A percentile compares a stretch with the other conserved stretches of the same genome.
phyloP scores from a whole-genome alignment of 768 basidiomycete species.

The Tylopilus rubrobrunneus region DNA sequence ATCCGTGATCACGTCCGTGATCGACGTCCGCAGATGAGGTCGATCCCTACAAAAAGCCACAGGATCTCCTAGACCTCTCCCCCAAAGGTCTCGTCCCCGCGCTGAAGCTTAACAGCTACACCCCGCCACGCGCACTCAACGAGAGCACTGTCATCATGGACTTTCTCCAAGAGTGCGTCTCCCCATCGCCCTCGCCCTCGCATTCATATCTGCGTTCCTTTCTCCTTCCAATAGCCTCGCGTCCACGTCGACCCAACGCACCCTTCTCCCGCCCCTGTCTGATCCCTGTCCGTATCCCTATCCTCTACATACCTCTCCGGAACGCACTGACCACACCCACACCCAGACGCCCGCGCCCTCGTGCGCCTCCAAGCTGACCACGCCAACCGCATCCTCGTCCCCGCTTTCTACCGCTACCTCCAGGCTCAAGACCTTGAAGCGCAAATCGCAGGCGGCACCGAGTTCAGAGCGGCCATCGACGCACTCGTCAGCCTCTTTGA shows the following conservation, averaged over 20 bases:
- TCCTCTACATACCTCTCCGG: neutral
- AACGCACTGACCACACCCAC: neutral
- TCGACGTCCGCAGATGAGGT: constrained; percentile 55
- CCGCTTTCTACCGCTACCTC: constrained; percentile 71
- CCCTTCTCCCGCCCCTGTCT: constrained; percentile 52
- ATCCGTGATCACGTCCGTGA: too few species aligned
- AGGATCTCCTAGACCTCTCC: constrained; percentile 74
- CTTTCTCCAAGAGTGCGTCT: constrained; percentile 56
- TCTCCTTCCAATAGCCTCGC: constrained; percentile 35
- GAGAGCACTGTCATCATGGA: constrained; percentile 81
- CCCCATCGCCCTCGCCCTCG: too few species aligned
- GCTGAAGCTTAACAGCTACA: constrained; percentile 49
- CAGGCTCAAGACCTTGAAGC: constrained; percentile 59
- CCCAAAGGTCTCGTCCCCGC: constrained; percentile 82
- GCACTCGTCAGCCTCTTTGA: constrained; percentile 52
- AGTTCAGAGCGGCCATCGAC: constrained; percentile 51
- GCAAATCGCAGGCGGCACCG: constrained; percentile 50
- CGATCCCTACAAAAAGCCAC: constrained; percentile 78
- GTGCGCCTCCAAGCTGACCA: constrained; percentile 67
- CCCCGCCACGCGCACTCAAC: constrained; percentile 61
- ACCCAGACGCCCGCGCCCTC: constrained; percentile 60
- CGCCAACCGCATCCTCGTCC: constrained; percentile 59
- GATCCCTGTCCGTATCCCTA: constrained; percentile 53
- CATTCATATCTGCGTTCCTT: too few species aligned
- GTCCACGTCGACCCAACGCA: constrained; percentile 41